phyloP scores from a whole-genome alignment of 306 rosid genomes.

The Vigna reflexopilosa region DNA sequence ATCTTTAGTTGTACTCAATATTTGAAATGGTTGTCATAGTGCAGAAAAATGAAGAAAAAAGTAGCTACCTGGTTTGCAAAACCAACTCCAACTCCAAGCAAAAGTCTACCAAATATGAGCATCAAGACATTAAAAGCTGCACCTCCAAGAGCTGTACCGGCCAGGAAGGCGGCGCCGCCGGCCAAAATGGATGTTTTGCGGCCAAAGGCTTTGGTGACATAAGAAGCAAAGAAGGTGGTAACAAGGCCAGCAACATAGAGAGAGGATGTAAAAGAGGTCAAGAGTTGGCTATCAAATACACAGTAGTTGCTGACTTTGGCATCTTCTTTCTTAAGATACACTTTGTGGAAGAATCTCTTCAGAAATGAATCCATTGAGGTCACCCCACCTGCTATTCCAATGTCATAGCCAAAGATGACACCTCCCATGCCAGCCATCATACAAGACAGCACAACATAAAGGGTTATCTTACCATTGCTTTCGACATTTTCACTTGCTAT shows the following conservation, averaged over 20 bases:
- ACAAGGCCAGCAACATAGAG: conserved; percentile 74
- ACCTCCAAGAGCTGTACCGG: conserved; percentile 68
- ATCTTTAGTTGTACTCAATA: not conserved
- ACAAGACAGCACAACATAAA: conserved; percentile 49
- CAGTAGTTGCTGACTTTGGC: conserved; percentile 73
- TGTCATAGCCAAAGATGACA: conserved; percentile 53
- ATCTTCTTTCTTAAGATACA: conserved; percentile 52
- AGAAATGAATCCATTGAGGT: conserved; percentile 83
- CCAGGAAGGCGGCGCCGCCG: conserved; percentile 69
- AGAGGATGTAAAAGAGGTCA: conserved; percentile 82
- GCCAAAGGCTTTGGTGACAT: conserved; percentile 63
- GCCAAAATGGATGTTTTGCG: conserved; percentile 72
- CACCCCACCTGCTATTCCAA: conserved; percentile 61
- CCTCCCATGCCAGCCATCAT: conserved; percentile 62
- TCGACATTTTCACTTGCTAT: conserved; percentile 34
- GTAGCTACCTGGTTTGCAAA: conserved; percentile 74
- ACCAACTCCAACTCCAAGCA: conserved; percentile 87
- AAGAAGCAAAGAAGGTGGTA: conserved; percentile 70
- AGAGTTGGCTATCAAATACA: conserved; percentile 63
- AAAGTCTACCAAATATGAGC: conserved; percentile 71
- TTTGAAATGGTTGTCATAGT: not conserved
- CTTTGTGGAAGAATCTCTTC: conserved; percentile 70
- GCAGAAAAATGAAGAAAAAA: not conserved
- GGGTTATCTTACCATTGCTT: conserved; percentile 42
- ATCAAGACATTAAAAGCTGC: conserved; percentile 70